Conservation (phyloP, 805 yeast species). For the Ogataea chonburiensis region DNA sequence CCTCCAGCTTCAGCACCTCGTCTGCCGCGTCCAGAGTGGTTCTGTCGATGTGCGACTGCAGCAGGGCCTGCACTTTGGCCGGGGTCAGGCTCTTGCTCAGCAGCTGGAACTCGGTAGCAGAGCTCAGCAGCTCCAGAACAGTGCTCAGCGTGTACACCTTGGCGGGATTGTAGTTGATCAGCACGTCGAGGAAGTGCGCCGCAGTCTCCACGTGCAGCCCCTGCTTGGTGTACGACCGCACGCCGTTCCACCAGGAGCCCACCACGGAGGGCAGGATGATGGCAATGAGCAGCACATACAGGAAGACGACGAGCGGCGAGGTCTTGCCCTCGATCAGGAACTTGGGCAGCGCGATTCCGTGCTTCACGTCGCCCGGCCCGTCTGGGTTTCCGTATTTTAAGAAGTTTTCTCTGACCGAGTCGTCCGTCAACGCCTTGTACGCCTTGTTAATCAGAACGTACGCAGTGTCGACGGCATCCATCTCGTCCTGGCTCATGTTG, state of each 20-base stretch:
- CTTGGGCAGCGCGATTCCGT: constrained; percentile 94
- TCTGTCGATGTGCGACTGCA: constrained; percentile 61
- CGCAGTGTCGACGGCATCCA: constrained; percentile 61
- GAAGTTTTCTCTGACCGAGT: constrained; percentile 74
- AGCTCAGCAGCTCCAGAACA: constrained; percentile 57
- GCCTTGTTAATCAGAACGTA: constrained; percentile 87
- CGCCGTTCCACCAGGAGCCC: constrained; percentile 86
- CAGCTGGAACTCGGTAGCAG: constrained; percentile 62
- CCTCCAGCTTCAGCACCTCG: constrained; percentile 47
- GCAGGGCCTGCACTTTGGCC: constrained; percentile 48
- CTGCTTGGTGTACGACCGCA: constrained; percentile 73
- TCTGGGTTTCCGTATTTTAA: constrained; percentile 95
- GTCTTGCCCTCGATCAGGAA: constrained; percentile 82
- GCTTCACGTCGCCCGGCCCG: constrained; percentile 87
- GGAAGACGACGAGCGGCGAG: constrained; percentile 57
- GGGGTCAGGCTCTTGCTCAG: constrained; percentile 41
- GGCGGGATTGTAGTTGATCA: constrained; percentile 74
- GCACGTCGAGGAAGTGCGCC: constrained; percentile 62
- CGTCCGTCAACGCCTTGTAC: constrained; percentile 93
- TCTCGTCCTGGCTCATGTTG: constrained; percentile 52
- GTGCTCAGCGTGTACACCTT: constrained; percentile 57
- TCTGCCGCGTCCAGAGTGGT: constrained; percentile 34
- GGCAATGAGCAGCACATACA: constrained; percentile 73
- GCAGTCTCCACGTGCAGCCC: constrained; percentile 89
- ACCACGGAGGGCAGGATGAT: constrained; percentile 77